A percentile compares a stretch with the other conserved stretches of the same genome.
These are phyloP conservation scores for Elsinoe necatrix DNA, from an alignment of 2,329 filamentous ascomycete genomes.

Conservation along the genomic window DNA sequence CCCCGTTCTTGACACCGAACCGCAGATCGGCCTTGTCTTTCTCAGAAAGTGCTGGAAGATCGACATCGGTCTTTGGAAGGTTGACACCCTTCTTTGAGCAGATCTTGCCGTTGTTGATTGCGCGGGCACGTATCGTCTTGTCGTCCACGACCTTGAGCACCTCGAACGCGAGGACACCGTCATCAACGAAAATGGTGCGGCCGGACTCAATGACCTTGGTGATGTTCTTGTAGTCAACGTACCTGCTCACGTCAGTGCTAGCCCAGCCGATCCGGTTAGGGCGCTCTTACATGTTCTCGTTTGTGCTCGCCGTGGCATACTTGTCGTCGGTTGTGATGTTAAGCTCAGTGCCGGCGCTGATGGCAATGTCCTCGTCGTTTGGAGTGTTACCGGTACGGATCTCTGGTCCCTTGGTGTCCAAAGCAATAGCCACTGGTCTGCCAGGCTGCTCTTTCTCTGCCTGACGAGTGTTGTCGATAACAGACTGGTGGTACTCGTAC, in stretches of 20 bases:
- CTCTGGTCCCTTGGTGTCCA: slow-evolving; percentile 77
- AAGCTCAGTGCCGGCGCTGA: slow-evolving; percentile 72
- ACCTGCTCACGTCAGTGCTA: slow-evolving; percentile 46
- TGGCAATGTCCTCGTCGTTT: slow-evolving; percentile 66
- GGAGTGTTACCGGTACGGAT: slow-evolving; percentile 74
- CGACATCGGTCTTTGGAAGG: slow-evolving; percentile 95
- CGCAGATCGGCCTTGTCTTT: slow-evolving; percentile 92
- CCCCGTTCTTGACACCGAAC: slow-evolving; percentile 96
- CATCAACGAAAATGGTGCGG: slow-evolving; percentile 95
- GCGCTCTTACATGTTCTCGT: slow-evolving; percentile 80
- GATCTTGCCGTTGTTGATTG: slow-evolving; percentile 97
- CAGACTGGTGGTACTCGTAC: slow-evolving; percentile 95
- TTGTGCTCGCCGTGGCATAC: slow-evolving; percentile 75
- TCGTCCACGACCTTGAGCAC: slow-evolving; percentile 82
- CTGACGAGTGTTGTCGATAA: slow-evolving; percentile 89
- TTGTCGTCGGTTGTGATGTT: slow-evolving; percentile 96
- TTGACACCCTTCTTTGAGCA: slow-evolving; percentile 99
- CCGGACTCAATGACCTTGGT: slow-evolving; percentile 91
- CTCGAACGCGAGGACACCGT: slow-evolving; percentile 94
- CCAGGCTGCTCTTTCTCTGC: slow-evolving; percentile 71
- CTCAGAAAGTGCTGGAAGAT: slow-evolving; percentile 92
- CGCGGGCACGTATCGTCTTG: slow-evolving; percentile 76
- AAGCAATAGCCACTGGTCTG: slow-evolving; percentile 88
- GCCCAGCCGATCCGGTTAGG: background rate
- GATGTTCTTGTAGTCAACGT: slow-evolving; percentile 99